Conservation (phyloP, 2,329 filamentous ascomycete species). For the Chaetothyriales sp. region DNA sequence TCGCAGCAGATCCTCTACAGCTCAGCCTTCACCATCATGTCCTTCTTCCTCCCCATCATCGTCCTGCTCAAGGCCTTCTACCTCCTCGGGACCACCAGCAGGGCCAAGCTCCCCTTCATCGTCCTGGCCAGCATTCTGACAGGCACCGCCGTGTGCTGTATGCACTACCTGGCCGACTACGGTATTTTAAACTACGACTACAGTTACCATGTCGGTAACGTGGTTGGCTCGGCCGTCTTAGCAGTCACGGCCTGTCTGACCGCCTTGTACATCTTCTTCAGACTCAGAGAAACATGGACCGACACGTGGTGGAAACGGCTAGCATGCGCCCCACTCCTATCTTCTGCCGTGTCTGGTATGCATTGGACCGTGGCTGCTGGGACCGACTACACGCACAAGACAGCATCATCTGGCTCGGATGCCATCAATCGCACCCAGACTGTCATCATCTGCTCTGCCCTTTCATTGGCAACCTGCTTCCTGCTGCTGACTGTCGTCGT, state of each 20-base stretch:
- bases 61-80: conserved; percentile 61
- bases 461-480: conserved; percentile 50
- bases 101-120: conserved; percentile 44
- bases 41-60: conserved; percentile 63
- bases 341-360: conserved; percentile 67
- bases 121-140: conserved; percentile 51
- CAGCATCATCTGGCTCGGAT: conserved; percentile 32
- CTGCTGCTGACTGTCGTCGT: conserved; percentile 43
- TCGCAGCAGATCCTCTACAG: conserved; percentile 61
- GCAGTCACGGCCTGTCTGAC: conserved; percentile 55
- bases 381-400: conserved; percentile 41
- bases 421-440: conserved; percentile 39
- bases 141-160: conserved; percentile 61
- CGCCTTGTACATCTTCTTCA: conserved; percentile 62
- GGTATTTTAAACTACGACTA: conserved; percentile 65
- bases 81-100: conserved; percentile 46
- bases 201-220: conserved; percentile 42
- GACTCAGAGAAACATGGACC: conserved; percentile 60
- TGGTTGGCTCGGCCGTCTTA: conserved; percentile 56
- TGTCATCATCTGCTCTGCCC: conserved; percentile 55
- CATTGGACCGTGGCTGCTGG: conserved; percentile 68
- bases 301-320: conserved; percentile 62
- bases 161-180: conserved; percentile 79
- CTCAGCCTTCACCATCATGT: conserved; percentile 54
- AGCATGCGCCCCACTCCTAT: conserved; percentile 51